These are phyloP conservation scores for Phyllosticta paracitricarpa DNA, from an alignment of 2,329 filamentous ascomycete species.

Conservation along the genomic window DNA sequence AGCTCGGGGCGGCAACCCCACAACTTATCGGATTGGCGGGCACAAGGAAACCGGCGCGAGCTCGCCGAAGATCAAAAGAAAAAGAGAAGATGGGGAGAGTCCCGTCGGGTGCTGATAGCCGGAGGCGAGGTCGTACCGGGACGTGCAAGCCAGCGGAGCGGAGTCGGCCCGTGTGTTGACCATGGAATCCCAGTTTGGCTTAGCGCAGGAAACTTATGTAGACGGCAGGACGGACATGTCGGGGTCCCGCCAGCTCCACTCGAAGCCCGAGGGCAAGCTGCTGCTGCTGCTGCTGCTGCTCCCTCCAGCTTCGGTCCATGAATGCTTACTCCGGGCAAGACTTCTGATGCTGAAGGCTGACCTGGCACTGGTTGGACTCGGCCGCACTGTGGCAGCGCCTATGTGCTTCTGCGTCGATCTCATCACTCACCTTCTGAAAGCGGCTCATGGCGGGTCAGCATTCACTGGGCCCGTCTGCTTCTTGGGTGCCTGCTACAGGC, in stretches of 20 bases:
- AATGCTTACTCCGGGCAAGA: not conserved
- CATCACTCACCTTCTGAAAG: not conserved
- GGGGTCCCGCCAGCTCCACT: too few species aligned
- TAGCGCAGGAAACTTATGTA: not conserved
- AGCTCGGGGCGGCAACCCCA: not conserved
- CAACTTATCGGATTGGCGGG: not conserved
- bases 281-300: too few species aligned
- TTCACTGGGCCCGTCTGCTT: not conserved
- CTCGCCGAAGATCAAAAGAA: not conserved
- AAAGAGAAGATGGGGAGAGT: not conserved
- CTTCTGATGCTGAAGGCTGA: not conserved
- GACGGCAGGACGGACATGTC: not conserved
- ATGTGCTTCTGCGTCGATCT: not conserved
- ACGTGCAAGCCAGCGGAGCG: not conserved
- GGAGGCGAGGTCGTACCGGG: not conserved
- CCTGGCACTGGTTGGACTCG: not conserved
- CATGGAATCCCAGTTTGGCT: not conserved
- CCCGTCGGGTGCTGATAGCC: not conserved
- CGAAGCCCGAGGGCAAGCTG: too few species aligned
- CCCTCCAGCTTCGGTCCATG: not conserved
- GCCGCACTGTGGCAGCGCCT: too few species aligned
- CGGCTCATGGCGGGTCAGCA: not conserved
- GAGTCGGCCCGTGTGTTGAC: not conserved
- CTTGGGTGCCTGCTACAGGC: not conserved
- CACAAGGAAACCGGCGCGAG: not conserved